Evolutionary conservation across 2,329 filamentous ascomycete species (phyloP), one percentile per base, ranked within the genome.

Genomic region (Xylariaceae sp.): DNA sequence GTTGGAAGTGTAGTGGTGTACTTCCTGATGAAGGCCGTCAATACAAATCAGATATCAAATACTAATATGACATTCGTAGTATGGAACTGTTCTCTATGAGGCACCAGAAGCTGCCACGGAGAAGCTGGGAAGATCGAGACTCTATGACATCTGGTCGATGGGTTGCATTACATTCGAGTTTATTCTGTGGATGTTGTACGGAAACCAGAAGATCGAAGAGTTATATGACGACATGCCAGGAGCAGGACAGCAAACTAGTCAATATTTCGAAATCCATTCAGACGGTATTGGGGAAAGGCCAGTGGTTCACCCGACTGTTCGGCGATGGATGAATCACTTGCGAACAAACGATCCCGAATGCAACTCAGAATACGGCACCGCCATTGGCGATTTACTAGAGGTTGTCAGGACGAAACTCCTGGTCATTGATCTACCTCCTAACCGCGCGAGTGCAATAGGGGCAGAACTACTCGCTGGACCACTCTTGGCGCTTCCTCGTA

Each of bases 111-210:
- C 21, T 9, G 39, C 33, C 11, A 9, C 1, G 2, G 9, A 51
- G n/a, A n/a, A n/a, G 14, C 4, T 9, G n/a, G 19, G 17, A 6
- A 54, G 56, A 2, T 66, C 66, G 5, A 34, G 65, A 1, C 58
- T 51, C 5, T 69, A 66, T 28, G 68, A 70, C 36, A 59, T 66
- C 1, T 71, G 68, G 67, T 61, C 63, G 1, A 56, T 70, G 26
- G 69, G 67, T 0, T 70, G 67, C 21, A 61, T 69, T 11, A 60
- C 58, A 11, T 43, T 70, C 2, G 68, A 69, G 46, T 66, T 65
- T 21, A 37, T 65, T 40, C 53, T 67, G 7, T 70, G 66, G 65
- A 24, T 61, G 6, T 34, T 59, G 6, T 58, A 63, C 40, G 62
- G 60, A 1, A 9, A 49, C 19, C 7, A 53, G 2, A 14, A 16